Evolutionary conservation across 2,329 filamentous ascomycete species (phyloP), one percentile per base, ranked within the genome.

Genomic region (Escovopsis sp.): DNA sequence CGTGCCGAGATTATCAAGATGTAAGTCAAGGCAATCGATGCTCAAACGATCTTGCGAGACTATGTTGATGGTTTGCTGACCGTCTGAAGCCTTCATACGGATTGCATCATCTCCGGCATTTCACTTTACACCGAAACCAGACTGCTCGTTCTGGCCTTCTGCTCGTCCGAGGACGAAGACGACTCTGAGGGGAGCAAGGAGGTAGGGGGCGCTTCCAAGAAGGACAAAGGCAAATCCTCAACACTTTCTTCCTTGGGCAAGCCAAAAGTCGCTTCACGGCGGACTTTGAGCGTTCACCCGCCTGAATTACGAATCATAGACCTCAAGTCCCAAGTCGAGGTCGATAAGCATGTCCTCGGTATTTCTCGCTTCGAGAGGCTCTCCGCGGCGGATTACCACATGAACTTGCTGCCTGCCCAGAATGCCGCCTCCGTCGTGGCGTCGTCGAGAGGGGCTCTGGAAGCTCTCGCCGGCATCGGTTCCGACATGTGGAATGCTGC

Each of bases 31-130:
- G 27, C 27, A 8, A 30, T 2, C 20, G 4, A 20, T 6, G 4
- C 6, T 20, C 4, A 20, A 20, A 20, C 20, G 6, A 6, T 20
- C 20, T 6, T 20, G 4, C 20, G 20, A 20, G 20, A 20, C 20
- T 20, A 4, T 6, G 20, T 20, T 20, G 25, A n/a, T 12, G 11
- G 6, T 15, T 12, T 33, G 16, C 24, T 45, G 12, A 43, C 35
- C 30, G 9, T 3, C 2, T 24, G 14, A 49, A 88, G 82, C 63
- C 75, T 96, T 63, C 84, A 87, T 55, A 94, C 91, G 63, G 91
- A 98, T 66, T 96, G 91, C 69, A 87, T 94, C 60, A 86, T 98
- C 68, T 94, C 91, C 58, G 91, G 91, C 54, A 82, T 98, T 62
- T 93, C 89, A 49, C 72, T 98, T 63, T 96, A 95, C 77, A 94